These are phyloP conservation scores for Cyberlindnera saturnus DNA, from an alignment of 805 yeast genomes.

Conservation along the genomic window DNA sequence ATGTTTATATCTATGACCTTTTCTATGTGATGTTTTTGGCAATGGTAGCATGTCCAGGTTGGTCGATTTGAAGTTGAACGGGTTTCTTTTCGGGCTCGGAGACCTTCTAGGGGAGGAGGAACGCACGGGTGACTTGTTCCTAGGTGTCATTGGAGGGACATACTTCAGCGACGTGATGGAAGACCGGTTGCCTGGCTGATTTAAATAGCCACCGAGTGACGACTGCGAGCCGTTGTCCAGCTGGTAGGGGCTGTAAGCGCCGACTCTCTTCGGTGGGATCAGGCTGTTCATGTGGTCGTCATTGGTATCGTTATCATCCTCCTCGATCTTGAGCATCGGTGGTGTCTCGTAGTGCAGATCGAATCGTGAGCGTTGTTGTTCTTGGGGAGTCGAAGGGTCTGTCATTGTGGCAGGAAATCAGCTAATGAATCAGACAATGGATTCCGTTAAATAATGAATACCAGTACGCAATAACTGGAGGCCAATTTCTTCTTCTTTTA, in stretches of 20 bases:
- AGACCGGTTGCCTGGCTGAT: constrained; percentile 23
- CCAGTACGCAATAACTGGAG: too few species aligned
- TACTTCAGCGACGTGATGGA: constrained; percentile 22
- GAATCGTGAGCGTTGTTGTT: constrained; percentile 15
- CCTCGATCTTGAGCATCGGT: constrained; percentile 25
- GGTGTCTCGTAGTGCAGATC: constrained; percentile 19
- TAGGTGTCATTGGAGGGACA: constrained; percentile 19
- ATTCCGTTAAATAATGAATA: too few species aligned
- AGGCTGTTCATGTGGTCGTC: constrained; percentile 12
- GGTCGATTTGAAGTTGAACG: constrained; percentile 59
- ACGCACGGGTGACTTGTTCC: constrained; percentile 26
- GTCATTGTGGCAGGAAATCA: too few species aligned
- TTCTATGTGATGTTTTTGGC: constrained; percentile 63
- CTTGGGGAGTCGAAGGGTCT: constrained; percentile 13
- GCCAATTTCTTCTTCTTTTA: too few species aligned
- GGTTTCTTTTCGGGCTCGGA: constrained; percentile 23
- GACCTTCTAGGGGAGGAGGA: constrained; percentile 26
- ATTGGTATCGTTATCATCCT: constrained; percentile 11
- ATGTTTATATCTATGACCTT: constrained; percentile 94
- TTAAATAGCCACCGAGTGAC: constrained; percentile 19
- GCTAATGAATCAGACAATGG: too few species aligned
- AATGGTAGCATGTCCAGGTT: constrained; percentile 28
- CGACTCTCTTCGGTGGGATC: constrained; percentile 13
- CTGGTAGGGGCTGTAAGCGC: constrained; percentile 10
- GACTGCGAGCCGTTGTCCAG: constrained; percentile 18